These are phyloP conservation scores for Aspergillus ellipticus DNA, from an alignment of 495 filamentous ascomycete genomes.

Conservation along the genomic window DNA sequence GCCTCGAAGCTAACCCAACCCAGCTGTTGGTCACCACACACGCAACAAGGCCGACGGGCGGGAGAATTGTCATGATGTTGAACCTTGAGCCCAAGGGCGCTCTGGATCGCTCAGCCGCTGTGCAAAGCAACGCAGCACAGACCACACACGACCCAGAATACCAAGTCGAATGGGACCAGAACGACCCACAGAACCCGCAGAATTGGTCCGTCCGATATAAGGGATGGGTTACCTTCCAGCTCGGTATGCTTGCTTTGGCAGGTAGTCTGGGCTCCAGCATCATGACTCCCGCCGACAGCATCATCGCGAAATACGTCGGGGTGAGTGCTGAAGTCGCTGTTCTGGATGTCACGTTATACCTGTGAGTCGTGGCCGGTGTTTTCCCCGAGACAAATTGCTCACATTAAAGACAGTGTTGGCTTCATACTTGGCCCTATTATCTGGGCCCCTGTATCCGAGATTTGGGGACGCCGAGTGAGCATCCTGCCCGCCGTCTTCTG, in stretches of 20 bases:
- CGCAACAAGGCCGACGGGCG: too few species aligned
- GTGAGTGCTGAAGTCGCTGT: slow-evolving; percentile 33
- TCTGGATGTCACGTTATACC: slow-evolving; percentile 18
- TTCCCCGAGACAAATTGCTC: too few species aligned
- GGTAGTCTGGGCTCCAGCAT: slow-evolving; percentile 49
- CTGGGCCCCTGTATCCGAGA: slow-evolving; percentile 40
- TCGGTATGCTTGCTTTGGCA: slow-evolving; percentile 48
- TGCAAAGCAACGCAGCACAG: too few species aligned
- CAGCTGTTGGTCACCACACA: too few species aligned
- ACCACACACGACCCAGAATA: neutral
- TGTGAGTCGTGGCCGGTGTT: too few species aligned
- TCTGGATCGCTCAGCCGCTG: too few species aligned
- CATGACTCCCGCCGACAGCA: slow-evolving; percentile 39
- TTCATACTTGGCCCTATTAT: slow-evolving; percentile 29
- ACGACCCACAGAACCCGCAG: slow-evolving; percentile 36
- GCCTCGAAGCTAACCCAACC: too few species aligned
- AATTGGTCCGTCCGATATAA: slow-evolving; percentile 45
- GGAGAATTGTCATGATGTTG: too few species aligned
- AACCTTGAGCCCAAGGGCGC: too few species aligned
- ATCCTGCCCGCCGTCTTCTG: slow-evolving; percentile 46
- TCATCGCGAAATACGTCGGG: slow-evolving; percentile 33
- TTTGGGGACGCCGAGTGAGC: slow-evolving; percentile 35
- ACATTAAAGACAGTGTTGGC: slow-evolving; percentile 9
- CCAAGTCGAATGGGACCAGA: slow-evolving; percentile 9
- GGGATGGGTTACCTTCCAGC: slow-evolving; percentile 46